Percentiles rank a stretch among this genome's conserved stretches.
These are phyloP conservation scores for Pestalotiopsis sp. DNA, from an alignment of 2,329 filamentous ascomycete species.

Conservation along the genomic window DNA sequence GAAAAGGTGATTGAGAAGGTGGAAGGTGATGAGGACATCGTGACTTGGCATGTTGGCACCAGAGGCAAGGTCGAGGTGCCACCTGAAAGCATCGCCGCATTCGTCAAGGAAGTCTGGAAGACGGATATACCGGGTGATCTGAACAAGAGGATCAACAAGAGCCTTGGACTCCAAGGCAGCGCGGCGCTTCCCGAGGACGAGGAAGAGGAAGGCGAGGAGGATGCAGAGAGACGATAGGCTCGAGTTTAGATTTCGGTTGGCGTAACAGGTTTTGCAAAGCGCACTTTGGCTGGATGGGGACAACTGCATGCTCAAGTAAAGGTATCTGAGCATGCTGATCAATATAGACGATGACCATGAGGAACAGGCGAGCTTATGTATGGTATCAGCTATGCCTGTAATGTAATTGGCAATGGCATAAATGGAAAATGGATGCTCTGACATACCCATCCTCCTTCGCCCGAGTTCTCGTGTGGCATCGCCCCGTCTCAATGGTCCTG, in stretches of 20 bases:
- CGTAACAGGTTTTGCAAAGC: background rate
- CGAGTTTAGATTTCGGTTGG: background rate
- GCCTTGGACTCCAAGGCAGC: conserved; percentile 54
- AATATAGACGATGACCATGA: background rate
- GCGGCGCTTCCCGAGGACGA: conserved; percentile 20
- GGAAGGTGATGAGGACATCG: conserved; percentile 69
- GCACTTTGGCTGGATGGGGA: background rate
- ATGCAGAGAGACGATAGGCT: background rate
- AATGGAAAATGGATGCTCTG: background rate
- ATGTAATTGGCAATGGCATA: background rate
- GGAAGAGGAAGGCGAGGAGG: conserved; percentile 17
- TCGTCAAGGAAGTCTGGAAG: conserved; percentile 67
- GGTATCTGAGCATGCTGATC: background rate
- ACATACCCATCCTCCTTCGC: background rate
- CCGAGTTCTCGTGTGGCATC: background rate
- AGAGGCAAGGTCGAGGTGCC: conserved; percentile 86
- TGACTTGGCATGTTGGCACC: conserved; percentile 84
- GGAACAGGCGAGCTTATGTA: background rate
- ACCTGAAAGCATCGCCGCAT: conserved; percentile 70
- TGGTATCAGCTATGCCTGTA: background rate
- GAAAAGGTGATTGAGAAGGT: conserved; percentile 70
- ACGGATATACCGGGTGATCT: conserved; percentile 52
- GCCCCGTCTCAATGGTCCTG: no score
- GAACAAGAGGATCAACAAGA: conserved; percentile 62
- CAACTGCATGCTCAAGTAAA: background rate